Evolutionary conservation across 2,329 filamentous ascomycete species (phyloP).

Genomic region (Paecilomyces dactylethromorphus): DNA sequence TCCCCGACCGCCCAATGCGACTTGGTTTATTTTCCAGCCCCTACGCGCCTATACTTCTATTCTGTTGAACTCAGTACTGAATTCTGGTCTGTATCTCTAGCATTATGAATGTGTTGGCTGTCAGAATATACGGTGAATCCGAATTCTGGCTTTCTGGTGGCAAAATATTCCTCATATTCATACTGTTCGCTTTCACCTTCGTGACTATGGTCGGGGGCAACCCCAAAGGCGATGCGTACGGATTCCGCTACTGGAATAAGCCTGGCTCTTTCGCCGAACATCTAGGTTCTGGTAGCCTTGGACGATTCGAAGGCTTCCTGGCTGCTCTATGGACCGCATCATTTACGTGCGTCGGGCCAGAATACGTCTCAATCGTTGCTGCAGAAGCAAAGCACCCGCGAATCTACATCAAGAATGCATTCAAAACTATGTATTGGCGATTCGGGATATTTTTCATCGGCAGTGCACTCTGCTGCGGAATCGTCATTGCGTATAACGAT

Average conservation of each 20-base stretch:
- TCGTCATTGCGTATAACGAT: constrained; percentile 63
- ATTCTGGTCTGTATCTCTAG: not conserved
- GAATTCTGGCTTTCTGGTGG: constrained; percentile 67
- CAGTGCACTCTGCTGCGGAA: constrained; percentile 62
- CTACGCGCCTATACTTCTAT: constrained; percentile 40
- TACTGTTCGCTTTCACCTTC: constrained; percentile 66
- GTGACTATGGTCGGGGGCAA: constrained; percentile 77
- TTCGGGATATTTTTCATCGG: constrained; percentile 68
- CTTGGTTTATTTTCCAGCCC: not conserved
- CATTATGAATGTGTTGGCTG: constrained; percentile 57
- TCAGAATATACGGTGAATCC: constrained; percentile 64
- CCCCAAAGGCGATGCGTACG: constrained; percentile 61
- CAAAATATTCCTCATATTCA: constrained; percentile 63
- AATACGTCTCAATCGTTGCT: constrained; percentile 54
- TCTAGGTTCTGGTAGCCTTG: constrained; percentile 57
- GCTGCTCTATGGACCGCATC: constrained; percentile 63
- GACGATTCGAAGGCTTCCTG: constrained; percentile 65
- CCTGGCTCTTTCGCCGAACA: constrained; percentile 60
- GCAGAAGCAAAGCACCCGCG: constrained; percentile 64
- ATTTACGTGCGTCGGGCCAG: constrained; percentile 58
- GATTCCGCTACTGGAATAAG: constrained; percentile 57
- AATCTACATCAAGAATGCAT: constrained; percentile 62
- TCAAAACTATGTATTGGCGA: constrained; percentile 71
- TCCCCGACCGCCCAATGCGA: too few species aligned
- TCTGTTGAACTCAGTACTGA: too few species aligned